phyloP scores from a whole-genome alignment of 2,329 filamentous ascomycete genomes.

The Diplodia intermedia region DNA sequence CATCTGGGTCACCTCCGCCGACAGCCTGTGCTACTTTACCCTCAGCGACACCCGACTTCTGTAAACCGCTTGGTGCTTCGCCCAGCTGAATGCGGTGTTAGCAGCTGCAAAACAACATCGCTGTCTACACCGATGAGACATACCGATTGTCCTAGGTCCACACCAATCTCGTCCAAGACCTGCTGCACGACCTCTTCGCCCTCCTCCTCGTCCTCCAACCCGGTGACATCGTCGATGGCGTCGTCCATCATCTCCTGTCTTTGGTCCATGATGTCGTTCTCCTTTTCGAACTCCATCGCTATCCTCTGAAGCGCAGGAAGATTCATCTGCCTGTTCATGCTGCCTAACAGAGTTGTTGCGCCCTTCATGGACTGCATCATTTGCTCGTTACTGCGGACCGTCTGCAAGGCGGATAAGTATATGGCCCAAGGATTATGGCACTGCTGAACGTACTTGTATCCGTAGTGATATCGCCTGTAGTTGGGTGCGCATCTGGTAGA shows the following conservation, averaged over 20 bases:
- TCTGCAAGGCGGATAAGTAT: slow-evolving; percentile 61
- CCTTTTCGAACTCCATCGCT: slow-evolving; percentile 98
- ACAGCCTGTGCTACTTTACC: slow-evolving; percentile 85
- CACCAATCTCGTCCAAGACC: slow-evolving; percentile 93
- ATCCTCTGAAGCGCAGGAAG: slow-evolving; percentile 93
- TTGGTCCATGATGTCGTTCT: slow-evolving; percentile 99
- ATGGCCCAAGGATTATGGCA: neutral
- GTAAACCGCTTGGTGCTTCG: slow-evolving; percentile 85
- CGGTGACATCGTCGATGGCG: slow-evolving; percentile 95
- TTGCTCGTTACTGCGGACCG: slow-evolving; percentile 96
- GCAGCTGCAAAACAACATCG: slow-evolving; percentile 18
- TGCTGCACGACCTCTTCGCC: slow-evolving; percentile 97
- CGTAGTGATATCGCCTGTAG: slow-evolving; percentile 93
- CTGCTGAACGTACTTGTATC: slow-evolving; percentile 75
- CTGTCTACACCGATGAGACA: slow-evolving; percentile 36
- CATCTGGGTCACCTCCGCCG: slow-evolving; percentile 65
- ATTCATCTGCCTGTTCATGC: slow-evolving; percentile 99
- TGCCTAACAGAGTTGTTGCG: slow-evolving; percentile 87
- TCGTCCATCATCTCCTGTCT: slow-evolving; percentile 99
- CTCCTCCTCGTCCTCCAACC: slow-evolving; percentile 88
- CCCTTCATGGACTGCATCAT: slow-evolving; percentile 99
- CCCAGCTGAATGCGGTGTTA: slow-evolving; percentile 69
- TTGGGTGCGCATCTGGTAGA: slow-evolving; percentile 97
- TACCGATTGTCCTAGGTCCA: slow-evolving; percentile 89
- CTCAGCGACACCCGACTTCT: slow-evolving; percentile 75